Evolutionary conservation across 2,329 filamentous ascomycete species (phyloP), one percentile per base, ranked within the genome.

Genomic region (Leptographium wingfieldii): DNA sequence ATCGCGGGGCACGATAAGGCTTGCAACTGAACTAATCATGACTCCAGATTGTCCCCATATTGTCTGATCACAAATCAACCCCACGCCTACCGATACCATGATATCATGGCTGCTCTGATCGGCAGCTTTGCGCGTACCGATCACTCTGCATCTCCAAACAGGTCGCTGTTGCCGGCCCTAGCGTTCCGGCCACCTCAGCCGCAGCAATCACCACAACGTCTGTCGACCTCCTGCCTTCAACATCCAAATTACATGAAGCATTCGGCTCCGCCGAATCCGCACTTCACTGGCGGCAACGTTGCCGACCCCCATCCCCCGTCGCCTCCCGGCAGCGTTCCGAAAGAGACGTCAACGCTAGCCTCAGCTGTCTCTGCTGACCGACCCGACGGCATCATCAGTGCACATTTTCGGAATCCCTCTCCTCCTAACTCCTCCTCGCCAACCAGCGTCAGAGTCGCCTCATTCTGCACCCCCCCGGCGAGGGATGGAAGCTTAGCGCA

Each of bases 61-160:
- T 40, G 38, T 40, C 31, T 38, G 19, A 54, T 35, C 19, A 35
- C 52, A 22, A 35, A 54, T 22, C 22, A 54, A 22, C 52, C 52
- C 52, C 52, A 54, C 52, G 52, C 35, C n/a, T 33, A 22, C 14
- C 35, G 38, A n/a, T 38, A 62, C 35, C 40, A 62, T 62, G 69
- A 76, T 76, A 78, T 72, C 74, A 85, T 86, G 83, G 83, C 82
- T 69, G 77, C 82, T 73, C 72, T 85, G 73, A 80, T 85, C 67
- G 80, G 81, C 72, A 89, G 92, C 77, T 85, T 62, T 57, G 55
- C 85, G 76, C 83, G 85, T 74, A 81, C 88, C 73, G 85, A 90
- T 74, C 79, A 85, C 67, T 79, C 82, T 68, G 81, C 84, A 74
- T 86, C 87, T 74, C 82, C 84, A n/a, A 48, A 10, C 49, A 59